These are phyloP conservation scores for Haematococcus lacustris DNA, from an alignment of 139 green algal genomes.

Conservation along the genomic window DNA sequence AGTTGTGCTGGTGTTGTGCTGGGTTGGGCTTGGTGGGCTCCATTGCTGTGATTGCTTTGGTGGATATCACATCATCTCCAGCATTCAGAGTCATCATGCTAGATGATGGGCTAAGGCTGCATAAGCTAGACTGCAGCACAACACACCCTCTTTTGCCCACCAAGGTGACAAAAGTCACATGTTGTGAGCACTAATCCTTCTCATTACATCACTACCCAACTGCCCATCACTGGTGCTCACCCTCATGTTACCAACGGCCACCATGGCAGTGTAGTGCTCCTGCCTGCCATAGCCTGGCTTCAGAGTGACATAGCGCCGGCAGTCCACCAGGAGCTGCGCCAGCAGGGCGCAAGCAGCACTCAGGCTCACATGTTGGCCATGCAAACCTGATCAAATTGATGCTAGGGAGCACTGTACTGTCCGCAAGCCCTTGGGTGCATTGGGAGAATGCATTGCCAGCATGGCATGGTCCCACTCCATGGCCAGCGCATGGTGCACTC, in stretches of 20 bases:
- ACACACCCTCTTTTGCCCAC: not conserved
- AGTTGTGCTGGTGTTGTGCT: too few relatives aligned
- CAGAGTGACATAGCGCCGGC: constrained; percentile 4
- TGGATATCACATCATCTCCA: too few relatives aligned
- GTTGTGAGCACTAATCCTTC: not conserved
- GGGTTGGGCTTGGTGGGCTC: too few relatives aligned
- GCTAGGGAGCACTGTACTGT: not conserved
- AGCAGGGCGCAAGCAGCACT: too few relatives aligned
- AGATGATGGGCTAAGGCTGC: not conserved
- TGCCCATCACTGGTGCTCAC: constrained; percentile 8
- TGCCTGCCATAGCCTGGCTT: constrained; percentile 2
- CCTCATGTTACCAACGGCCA: constrained; percentile 36
- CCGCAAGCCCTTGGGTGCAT: not conserved
- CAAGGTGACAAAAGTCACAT: too few relatives aligned
- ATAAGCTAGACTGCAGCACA: not conserved
- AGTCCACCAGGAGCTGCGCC: constrained; percentile 33
- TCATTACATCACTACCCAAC: not conserved
- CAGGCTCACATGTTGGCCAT: not conserved
- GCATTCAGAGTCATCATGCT: not conserved
- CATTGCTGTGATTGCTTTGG: too few relatives aligned
- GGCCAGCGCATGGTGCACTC: not conserved
- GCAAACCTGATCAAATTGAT: not conserved
- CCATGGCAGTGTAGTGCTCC: constrained; percentile 35
- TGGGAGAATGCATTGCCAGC: not conserved
- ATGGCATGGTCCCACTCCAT: not conserved